Evolutionary conservation across 345 rosid species (phyloP).

Genomic region (Dimocarpus longan): DNA sequence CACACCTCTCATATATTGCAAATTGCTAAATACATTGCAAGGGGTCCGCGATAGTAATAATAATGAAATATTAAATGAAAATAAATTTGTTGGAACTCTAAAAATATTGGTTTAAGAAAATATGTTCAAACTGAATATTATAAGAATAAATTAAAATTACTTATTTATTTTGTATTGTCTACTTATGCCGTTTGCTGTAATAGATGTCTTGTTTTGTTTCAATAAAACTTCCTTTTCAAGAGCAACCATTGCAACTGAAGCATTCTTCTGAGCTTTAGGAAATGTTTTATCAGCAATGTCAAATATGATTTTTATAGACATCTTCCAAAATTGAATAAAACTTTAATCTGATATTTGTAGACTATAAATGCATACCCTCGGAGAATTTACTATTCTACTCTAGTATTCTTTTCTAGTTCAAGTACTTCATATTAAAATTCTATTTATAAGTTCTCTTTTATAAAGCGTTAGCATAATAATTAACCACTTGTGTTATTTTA

Average conservation of each 20-base stretch:
- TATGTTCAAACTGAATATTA: not conserved
- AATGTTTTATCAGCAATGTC: not conserved
- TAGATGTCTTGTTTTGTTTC: not conserved
- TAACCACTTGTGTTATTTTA: not conserved
- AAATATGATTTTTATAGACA: not conserved
- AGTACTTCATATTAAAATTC: conserved; percentile 1
- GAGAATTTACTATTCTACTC: not conserved
- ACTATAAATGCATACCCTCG: not conserved
- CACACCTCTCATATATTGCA: not conserved
- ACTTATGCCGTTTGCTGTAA: not conserved
- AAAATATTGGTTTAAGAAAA: not conserved
- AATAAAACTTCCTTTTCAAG: not conserved
- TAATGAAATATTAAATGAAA: not conserved
- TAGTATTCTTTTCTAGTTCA: not conserved
- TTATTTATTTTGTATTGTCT: too few relatives aligned
- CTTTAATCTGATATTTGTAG: not conserved
- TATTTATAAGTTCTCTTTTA: not conserved
- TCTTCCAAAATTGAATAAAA: not conserved
- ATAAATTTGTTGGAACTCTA: not conserved
- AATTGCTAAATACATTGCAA: conserved; percentile 1
- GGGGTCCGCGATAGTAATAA: not conserved
- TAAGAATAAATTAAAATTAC: not conserved
- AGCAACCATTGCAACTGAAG: not conserved
- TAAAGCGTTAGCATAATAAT: not conserved
- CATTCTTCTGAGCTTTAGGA: not conserved